Evolutionary conservation across 805 yeast genomes (phyloP), one percentile per base, ranked within the genome.

Genomic region (Barnettozyma populi): DNA sequence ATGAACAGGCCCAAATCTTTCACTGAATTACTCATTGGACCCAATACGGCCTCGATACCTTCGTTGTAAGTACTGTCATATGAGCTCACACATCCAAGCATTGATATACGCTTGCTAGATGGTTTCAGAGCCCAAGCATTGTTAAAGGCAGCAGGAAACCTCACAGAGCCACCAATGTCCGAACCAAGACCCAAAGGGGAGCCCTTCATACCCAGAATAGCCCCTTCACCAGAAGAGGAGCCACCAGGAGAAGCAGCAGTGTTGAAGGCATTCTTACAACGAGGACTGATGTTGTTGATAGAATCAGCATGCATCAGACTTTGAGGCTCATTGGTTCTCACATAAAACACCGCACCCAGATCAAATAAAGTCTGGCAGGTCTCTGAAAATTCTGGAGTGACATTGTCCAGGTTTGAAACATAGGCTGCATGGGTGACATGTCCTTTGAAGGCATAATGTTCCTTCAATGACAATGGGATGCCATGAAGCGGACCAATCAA

Each of bases 181-280:
- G 85, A 76, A 37, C 88, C 88, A 39, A 79, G 69, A 18, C 85
- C 90, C 40, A 83, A 53, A 1, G 80, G 75, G 19, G 86, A 78
- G 5, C 79, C 87, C 46, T 73, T 76, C 61, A 78, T 72, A 2
- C 76, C 79, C 45, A 80, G 76, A 51, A 78, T 61, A 0, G 85
- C 80, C 52, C 87, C 86, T 62, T 82, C 89, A 51, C 89, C 89
- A 36, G 85, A 83, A 4, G 86, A 79, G 1, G 85, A 79, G 16
- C 89, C 89, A 52, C 89, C 88, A 3, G 84, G 73, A 18, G 84
- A 75, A 49, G 81, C 68, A 21, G 72, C 64, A 36, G 80, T 68
- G 54, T 83, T 82, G 64, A 69, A 65, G 1, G 86, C 78, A 59
- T 82, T 82, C 59, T 76, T 69, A 5, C 84, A 71, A 53, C 79